Base-by-base conservation (phyloP, 305 asterid genomes). In the Lippia alba region DNA sequence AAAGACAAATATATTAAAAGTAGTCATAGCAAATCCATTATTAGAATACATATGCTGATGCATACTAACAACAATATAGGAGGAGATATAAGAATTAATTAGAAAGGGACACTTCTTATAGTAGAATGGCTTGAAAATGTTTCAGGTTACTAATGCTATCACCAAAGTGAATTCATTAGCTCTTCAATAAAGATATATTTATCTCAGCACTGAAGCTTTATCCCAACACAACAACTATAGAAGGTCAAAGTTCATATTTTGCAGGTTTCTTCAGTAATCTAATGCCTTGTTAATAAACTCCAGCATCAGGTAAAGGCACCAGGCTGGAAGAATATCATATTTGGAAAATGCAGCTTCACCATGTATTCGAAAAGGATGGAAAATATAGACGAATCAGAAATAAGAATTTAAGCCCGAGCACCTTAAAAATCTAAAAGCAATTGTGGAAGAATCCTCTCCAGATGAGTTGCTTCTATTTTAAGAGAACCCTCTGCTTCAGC, bases 401-500 rank as follows among this genome's bases (percentile, higher is more conserved):
- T 24, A 24, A 24, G 30, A 24, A 24, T 24, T 24, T 24, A 24
- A 24, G 30, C 56, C 56, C 62, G 24, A 49, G 71, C 64, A 64
- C 55, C 39, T 61, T 78, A 91, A 81, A 86, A 91, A 74, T 94
- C 99, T 72, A 94, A 76, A 62, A 91, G 89, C 56, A 94, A 79
- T 58, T 94, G 99, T 14, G 97, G 99, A 79, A 94, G 97, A 73
- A 91, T 83, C 85, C 97, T 86, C 84, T 94, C 99, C 11, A 94
- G 78, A 88, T 94, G 97, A 67, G 95, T 89, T 77, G 95, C 96
- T 83, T 91, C 97, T 32, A 94, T 83, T 74, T 77, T 88, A 75
- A 32, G 67, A 34, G 88, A 75, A 57, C 99, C 96, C 78, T 94
- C 99, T 34, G 94, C 97, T 82, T 91, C 97, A 80, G 96, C 97